Evolutionary conservation across 805 yeast species (phyloP).

Genomic region (Ogataea neopini): DNA sequence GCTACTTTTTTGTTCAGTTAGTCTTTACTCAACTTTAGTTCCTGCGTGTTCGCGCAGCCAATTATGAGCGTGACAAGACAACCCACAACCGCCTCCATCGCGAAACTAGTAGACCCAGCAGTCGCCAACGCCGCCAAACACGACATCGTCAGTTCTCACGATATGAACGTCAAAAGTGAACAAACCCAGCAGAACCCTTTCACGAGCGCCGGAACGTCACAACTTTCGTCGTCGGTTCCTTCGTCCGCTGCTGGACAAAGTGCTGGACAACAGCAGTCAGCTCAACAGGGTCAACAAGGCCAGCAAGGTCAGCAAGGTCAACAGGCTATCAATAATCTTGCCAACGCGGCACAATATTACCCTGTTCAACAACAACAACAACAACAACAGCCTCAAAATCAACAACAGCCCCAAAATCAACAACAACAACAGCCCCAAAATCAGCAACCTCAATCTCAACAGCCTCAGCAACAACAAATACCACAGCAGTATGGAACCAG

Average conservation of each 20-base stretch:
- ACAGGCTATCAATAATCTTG: conserved; percentile 15
- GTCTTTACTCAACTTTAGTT: not conserved
- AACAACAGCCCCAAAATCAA: conserved; percentile 6
- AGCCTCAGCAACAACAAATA: conserved; percentile 10
- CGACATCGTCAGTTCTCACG: conserved; percentile 1
- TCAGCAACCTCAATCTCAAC: not conserved
- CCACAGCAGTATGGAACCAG: conserved; percentile 25
- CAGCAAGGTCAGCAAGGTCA: conserved; percentile 14
- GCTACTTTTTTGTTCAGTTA: not conserved
- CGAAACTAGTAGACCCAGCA: conserved; percentile 13
- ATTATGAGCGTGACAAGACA: conserved; percentile 13
- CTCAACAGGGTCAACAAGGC: conserved; percentile 11
- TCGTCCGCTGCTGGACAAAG: conserved; percentile 4
- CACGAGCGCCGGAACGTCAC: conserved; percentile 4
- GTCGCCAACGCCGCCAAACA: not conserved
- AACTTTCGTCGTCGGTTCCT: conserved; percentile 7
- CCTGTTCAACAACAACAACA: conserved; percentile 16
- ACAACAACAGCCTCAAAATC: conserved; percentile 10
- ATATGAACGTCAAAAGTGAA: conserved; percentile 7
- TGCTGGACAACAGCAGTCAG: not conserved
- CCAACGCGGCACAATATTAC: conserved; percentile 20
- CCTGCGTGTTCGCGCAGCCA: conserved; percentile 7
- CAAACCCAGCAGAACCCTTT: conserved; percentile 10
- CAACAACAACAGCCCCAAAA: conserved; percentile 21
- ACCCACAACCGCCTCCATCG: conserved; percentile 13